Conservation (phyloP, 495 filamentous ascomycete genomes). For the Annulohypoxylon maeteangense region DNA sequence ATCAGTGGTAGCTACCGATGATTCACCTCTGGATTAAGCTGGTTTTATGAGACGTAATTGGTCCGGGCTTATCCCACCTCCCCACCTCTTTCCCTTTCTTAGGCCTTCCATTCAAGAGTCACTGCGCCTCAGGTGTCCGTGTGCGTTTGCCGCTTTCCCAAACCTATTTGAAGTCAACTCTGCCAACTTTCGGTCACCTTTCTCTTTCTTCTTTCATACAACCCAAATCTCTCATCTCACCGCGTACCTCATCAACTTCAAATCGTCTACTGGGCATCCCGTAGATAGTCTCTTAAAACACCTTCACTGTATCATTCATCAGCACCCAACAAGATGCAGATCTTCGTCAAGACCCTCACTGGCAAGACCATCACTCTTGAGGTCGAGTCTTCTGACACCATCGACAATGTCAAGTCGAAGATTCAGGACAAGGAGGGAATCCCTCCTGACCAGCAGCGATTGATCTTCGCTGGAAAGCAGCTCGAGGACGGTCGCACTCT, state of each 20-base stretch:
- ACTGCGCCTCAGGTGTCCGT: conserved; percentile 43
- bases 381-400: conserved; percentile 97
- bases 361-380: conserved; percentile 99
- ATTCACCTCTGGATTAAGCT: conserved; percentile 39
- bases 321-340: conserved; percentile 76
- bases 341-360: conserved; percentile 84
- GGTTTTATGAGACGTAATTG: conserved; percentile 33
- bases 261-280: neutral
- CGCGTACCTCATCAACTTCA: conserved; percentile 46
- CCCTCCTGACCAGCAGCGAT: conserved; percentile 95
- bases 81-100: conserved; percentile 44
- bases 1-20: conserved; percentile 39
- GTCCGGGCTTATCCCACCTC: neutral
- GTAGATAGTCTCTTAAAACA: neutral
- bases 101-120: conserved; percentile 45
- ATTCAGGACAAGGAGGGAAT: conserved; percentile 99
- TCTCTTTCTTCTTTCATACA: conserved; percentile 25
- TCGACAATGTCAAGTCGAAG: conserved; percentile 99
- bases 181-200: conserved; percentile 23
- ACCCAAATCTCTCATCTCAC: neutral
- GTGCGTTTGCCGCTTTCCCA: conserved; percentile 36
- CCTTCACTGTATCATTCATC: conserved; percentile 10
- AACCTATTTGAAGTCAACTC: conserved; percentile 33
- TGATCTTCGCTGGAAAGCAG: conserved; percentile 99
- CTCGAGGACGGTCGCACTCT: conserved; percentile 96